These are phyloP conservation scores for Ogataea glucozyma DNA, from an alignment of 805 yeast genomes.

Conservation along the genomic window DNA sequence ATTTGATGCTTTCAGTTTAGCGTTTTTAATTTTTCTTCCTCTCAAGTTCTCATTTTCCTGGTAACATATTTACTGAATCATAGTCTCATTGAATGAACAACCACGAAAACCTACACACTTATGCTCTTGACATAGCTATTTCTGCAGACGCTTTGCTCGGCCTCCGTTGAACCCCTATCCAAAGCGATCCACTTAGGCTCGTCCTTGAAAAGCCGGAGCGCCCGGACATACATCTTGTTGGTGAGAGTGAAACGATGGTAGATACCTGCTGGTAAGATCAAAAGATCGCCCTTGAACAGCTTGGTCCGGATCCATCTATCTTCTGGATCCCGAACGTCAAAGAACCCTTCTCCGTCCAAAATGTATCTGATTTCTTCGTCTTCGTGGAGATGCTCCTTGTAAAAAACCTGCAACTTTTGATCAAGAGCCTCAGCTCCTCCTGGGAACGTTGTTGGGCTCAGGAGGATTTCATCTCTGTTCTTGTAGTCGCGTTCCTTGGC, in stretches of 20 bases:
- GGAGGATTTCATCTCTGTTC: constrained; percentile 71
- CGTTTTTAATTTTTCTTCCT: no score
- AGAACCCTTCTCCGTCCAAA: constrained; percentile 86
- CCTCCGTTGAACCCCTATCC: constrained; percentile 44
- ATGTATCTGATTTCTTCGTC: constrained; percentile 96
- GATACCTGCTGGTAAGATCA: constrained; percentile 87
- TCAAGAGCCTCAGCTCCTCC: constrained; percentile 61
- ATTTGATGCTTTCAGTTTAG: no score
- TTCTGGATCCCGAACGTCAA: constrained; percentile 72
- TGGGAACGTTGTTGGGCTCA: constrained; percentile 61
- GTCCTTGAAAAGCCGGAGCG: constrained; percentile 83
- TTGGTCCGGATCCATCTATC: constrained; percentile 75
- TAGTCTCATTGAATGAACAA: no score
- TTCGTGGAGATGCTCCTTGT: constrained; percentile 88
- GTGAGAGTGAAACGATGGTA: constrained; percentile 90
- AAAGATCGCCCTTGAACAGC: constrained; percentile 62
- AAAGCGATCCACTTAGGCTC: constrained; percentile 97
- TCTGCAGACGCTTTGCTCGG: constrained; percentile 48
- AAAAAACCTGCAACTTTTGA: constrained; percentile 67
- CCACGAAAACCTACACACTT: constrained; percentile 10
- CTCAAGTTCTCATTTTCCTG: no score
- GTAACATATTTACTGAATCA: background rate
- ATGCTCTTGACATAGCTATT: constrained; percentile 44
- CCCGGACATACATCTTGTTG: constrained; percentile 60
- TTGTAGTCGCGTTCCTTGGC: constrained; percentile 74